Base-by-base conservation (phyloP, 2,329 filamentous ascomycete species). In the Talaromyces sp. region DNA sequence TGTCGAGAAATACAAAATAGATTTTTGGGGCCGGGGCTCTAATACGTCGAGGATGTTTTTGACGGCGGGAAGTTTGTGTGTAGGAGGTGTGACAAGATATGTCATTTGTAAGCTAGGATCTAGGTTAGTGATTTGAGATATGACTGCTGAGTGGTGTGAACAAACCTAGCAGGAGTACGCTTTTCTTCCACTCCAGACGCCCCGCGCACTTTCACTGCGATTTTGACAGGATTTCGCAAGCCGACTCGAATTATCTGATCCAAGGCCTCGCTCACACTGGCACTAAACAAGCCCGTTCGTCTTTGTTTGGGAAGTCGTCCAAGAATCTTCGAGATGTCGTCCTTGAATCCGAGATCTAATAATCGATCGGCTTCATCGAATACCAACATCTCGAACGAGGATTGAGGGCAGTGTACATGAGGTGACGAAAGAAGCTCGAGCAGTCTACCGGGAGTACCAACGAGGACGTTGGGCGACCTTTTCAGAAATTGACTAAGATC, bases 341-440 rank as follows among this genome's bases (percentile, higher is more conserved):
- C 89, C 76, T 96, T 95, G 79, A 99, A 98, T 6, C 96, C 95
- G 24, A 98, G 84, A 78, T 99, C 95, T 11, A 99, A 83, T 31
- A 99, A 81, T 66, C 95, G 86, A 77, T 99, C 95, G 59, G 94
- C 95, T 80, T 99, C 95, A 74, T 99, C 95, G 41, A 99, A 84
- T 3, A 99, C 91, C 11, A 99, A 85, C 59, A 92, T 87, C 75
- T 99, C 94, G 70, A 99, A 98, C 0, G 91, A 91, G 1, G 91
- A 93, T 67, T 94, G 90, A 0, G 92, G 88, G 71, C 91, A 93
- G 75, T 96, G 91, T 14, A 97, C 93, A 72, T 96, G 90, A 1
- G 89, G 90, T 1, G 92, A 96, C 0, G 90, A 88, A 4, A 99
- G 83, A 0, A 99, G 85, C 73, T 97, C 93, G 6, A 97, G 85